Evolutionary conservation across 108 stramenopile genomes (phyloP).

Genomic region (Hondaea fermentalgiana): DNA sequence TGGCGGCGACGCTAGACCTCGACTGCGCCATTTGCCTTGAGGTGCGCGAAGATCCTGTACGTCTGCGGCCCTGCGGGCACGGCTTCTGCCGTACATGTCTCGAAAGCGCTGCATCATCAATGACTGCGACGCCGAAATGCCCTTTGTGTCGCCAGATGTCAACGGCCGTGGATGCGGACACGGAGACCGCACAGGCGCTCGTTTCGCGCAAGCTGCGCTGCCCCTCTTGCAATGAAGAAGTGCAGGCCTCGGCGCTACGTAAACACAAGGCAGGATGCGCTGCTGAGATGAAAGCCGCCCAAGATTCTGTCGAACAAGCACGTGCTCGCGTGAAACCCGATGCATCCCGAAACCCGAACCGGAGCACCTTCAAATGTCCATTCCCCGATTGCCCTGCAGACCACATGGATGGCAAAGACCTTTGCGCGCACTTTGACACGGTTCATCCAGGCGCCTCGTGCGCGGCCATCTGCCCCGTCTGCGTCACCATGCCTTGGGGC

Average conservation of each 20-base stretch:
- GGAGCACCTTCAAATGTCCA: background rate
- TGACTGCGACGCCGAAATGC: background rate
- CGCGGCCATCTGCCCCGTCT: slow-evolving; percentile 8
- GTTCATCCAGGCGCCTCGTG: background rate
- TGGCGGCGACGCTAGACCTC: background rate
- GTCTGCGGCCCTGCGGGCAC: background rate
- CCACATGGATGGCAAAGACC: background rate
- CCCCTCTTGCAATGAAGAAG: background rate
- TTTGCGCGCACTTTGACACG: background rate
- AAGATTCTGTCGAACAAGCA: background rate
- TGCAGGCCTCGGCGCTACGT: background rate
- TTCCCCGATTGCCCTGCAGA: background rate
- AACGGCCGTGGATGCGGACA: background rate
- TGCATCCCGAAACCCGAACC: background rate
- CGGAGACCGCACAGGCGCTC: background rate
- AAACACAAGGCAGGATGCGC: background rate
- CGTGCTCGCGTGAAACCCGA: background rate
- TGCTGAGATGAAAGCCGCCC: background rate
- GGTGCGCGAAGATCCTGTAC: background rate
- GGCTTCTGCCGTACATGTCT: background rate
- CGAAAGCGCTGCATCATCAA: background rate
- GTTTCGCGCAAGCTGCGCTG: background rate
- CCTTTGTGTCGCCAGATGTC: background rate
- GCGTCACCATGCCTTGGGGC: background rate
- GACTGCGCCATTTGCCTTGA: background rate